phyloP scores from a whole-genome alignment of 305 asterid species.

The Fraxinus xanthoxyloides region DNA sequence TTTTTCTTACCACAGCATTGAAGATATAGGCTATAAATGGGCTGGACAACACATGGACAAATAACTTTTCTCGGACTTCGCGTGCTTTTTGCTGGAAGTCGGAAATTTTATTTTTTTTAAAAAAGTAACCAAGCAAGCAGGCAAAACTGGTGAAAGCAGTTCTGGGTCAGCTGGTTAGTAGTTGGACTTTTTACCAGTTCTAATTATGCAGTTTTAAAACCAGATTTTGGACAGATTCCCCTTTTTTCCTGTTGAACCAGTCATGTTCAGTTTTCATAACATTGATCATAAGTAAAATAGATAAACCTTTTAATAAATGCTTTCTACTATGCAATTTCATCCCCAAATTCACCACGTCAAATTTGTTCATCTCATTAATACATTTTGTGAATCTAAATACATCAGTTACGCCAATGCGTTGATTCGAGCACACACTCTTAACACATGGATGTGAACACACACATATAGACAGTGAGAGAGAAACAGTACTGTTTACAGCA shows the following conservation, averaged over 20 bases:
- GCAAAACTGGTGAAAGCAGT: neutral
- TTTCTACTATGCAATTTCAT: neutral
- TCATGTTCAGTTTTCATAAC: neutral
- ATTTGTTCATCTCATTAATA: neutral
- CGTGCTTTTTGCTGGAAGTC: neutral
- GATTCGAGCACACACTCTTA: neutral
- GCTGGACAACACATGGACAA: neutral
- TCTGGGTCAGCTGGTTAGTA: neutral
- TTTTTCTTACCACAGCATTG: neutral
- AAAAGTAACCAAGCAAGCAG: neutral
- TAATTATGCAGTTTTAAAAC: neutral
- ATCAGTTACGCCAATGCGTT: neutral
- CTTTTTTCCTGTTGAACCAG: neutral
- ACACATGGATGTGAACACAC: neutral
- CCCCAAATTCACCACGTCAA: neutral
- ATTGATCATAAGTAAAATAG: neutral
- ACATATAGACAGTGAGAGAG: constrained; percentile 24
- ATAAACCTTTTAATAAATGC: neutral
- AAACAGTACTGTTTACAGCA: constrained; percentile 78
- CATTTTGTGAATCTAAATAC: neutral
- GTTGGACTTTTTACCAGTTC: neutral
- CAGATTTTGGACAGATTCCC: neutral
- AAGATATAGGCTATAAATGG: neutral
- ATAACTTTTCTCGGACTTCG: neutral
- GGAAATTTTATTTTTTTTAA: neutral